These are phyloP conservation scores for Rhodamnia rubescens DNA, from an alignment of 345 rosid species.

Conservation along the genomic window DNA sequence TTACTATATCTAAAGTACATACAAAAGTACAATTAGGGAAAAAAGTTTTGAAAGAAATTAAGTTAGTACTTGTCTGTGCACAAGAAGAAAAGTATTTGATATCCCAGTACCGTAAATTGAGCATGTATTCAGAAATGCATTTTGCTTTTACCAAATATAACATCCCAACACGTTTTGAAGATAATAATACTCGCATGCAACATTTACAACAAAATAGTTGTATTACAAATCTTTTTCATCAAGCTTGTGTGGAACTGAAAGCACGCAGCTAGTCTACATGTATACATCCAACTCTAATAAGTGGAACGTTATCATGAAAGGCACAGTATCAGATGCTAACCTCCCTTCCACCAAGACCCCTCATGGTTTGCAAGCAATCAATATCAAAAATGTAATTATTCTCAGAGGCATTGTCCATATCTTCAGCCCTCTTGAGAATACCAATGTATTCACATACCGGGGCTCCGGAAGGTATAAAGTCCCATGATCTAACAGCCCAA, in stretches of 20 bases:
- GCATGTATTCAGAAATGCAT: too few species aligned
- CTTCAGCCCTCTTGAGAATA: slow-evolving; percentile 56
- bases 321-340: slow-evolving; percentile 17
- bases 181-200: not conserved
- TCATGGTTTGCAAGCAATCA: slow-evolving; percentile 94
- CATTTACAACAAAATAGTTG: not conserved
- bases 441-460: slow-evolving; percentile 92
- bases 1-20: not conserved
- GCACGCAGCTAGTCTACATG: not conserved
- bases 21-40: not conserved
- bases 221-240: not conserved
- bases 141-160: not conserved
- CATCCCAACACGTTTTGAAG: not conserved
- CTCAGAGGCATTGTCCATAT: slow-evolving; percentile 47
- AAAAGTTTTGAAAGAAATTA: too few species aligned
- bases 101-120: too few species aligned
- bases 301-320: not conserved
- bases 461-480: slow-evolving; percentile 82
- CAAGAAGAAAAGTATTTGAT: too few species aligned
- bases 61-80: too few species aligned
- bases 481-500: slow-evolving; percentile 98
- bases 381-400: slow-evolving; percentile 83
- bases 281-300: too few species aligned
- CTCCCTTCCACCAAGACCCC: slow-evolving; percentile 80
- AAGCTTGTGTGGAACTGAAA: not conserved